Conservation (phyloP, 768 basidiomycete genomes). For the Russula dissimulans region DNA sequence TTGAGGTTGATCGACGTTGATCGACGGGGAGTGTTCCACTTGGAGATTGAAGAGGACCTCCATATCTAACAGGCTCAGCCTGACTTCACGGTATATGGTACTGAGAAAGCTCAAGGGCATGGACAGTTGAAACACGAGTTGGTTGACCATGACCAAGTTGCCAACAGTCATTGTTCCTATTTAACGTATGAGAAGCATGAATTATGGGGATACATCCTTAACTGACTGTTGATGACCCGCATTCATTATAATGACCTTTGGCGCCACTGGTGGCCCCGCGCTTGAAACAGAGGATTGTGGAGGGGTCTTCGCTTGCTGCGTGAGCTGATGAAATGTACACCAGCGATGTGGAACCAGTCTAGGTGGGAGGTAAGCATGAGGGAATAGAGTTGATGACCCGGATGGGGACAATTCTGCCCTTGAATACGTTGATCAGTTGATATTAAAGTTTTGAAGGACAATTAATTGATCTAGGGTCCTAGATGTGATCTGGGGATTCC, state of each 20-base stretch:
- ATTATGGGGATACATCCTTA: not conserved
- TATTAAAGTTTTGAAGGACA: no score
- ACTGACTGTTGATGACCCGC: conserved; percentile 69
- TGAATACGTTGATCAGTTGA: no score
- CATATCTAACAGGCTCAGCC: conserved; percentile 96
- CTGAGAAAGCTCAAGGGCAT: conserved; percentile 95
- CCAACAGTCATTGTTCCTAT: conserved; percentile 96
- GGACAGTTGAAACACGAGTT: conserved; percentile 94
- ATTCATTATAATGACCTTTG: conserved; percentile 1
- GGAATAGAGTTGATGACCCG: not conserved
- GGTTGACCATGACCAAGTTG: conserved; percentile 98
- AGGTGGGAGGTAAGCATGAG: no score
- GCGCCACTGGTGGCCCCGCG: not conserved
- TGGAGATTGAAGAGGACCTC: conserved; percentile 88
- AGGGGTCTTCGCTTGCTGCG: conserved; percentile 1
- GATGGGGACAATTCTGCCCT: not conserved
- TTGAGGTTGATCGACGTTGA: no score
- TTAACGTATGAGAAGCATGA: conserved; percentile 1
- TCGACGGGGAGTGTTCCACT: conserved; percentile 63
- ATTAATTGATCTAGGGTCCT: no score
- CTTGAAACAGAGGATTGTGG: not conserved
- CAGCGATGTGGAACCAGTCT: not conserved
- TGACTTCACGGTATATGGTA: conserved; percentile 92
- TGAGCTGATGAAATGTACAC: not conserved
- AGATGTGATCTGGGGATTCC: no score